A percentile compares a stretch with the other conserved stretches of the same genome.
Evolutionary conservation across 495 filamentous ascomycete genomes (phyloP).

Genomic region (Astrothelium macrocarpum): DNA sequence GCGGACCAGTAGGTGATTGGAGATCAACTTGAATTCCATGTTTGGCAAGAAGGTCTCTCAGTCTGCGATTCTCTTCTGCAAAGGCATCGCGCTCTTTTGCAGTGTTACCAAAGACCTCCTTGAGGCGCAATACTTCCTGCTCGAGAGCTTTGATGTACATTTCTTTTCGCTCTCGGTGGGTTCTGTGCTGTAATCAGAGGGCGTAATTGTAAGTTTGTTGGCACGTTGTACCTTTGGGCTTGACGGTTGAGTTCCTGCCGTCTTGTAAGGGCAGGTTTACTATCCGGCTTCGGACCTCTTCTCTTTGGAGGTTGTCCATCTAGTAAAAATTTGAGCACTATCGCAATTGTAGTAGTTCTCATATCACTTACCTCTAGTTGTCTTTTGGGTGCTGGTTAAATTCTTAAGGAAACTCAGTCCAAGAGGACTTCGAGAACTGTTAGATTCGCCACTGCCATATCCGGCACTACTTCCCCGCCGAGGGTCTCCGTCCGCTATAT

Average conservation of each 20-base stretch:
- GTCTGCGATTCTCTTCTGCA: slow-evolving; percentile 63
- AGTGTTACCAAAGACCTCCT: slow-evolving; percentile 52
- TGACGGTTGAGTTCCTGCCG: slow-evolving; percentile 92
- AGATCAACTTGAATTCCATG: slow-evolving; percentile 56
- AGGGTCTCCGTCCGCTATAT: neutral
- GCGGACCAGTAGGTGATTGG: slow-evolving; percentile 17
- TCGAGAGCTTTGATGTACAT: slow-evolving; percentile 90
- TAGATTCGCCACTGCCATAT: slow-evolving; percentile 8
- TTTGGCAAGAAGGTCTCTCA: slow-evolving; percentile 63
- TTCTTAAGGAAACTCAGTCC: slow-evolving; percentile 49
- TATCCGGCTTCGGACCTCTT: slow-evolving; percentile 91
- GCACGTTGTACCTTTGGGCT: slow-evolving; percentile 67
- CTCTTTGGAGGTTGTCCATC: slow-evolving; percentile 84
- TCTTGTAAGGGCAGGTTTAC: slow-evolving; percentile 87
- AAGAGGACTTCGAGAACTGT: slow-evolving; percentile 41
- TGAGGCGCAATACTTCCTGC: slow-evolving; percentile 68
- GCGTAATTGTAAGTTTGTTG: neutral
- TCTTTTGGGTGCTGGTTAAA: slow-evolving; percentile 50
- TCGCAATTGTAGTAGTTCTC: neutral
- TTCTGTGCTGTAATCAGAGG: slow-evolving; percentile 40
- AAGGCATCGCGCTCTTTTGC: slow-evolving; percentile 56
- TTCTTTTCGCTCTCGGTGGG: slow-evolving; percentile 94
- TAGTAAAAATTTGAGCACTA: slow-evolving; percentile 22
- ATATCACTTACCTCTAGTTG: slow-evolving; percentile 40
- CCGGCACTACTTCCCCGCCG: slow-evolving; percentile 5